Conservation (phyloP, 768 basidiomycete species). For the Dioszegia hungarica region DNA sequence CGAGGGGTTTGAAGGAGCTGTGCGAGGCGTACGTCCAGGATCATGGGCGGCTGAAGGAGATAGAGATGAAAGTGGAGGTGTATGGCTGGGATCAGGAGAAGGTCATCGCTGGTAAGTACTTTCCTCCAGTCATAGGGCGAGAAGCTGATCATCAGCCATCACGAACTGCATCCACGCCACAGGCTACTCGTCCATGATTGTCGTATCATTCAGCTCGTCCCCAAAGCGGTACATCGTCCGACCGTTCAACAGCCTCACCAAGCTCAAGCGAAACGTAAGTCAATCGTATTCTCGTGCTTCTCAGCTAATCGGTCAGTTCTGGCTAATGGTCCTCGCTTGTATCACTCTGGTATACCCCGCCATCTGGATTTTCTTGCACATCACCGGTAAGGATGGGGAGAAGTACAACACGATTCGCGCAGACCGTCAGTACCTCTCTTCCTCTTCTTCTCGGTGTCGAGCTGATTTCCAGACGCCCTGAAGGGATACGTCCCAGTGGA, state of each 20-base stretch:
- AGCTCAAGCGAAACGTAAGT: conserved; percentile 1
- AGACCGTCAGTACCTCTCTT: background rate
- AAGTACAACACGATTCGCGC: background rate
- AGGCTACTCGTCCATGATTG: background rate
- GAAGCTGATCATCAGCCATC: background rate
- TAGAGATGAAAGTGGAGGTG: conserved; percentile 3
- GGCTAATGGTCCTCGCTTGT: conserved; percentile 1
- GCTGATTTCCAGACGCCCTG: background rate
- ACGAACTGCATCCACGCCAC: conserved; percentile 2
- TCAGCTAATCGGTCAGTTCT: no score
- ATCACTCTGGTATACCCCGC: conserved; percentile 1
- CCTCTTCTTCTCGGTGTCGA: no score
- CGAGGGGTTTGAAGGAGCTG: background rate
- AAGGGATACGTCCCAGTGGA: background rate
- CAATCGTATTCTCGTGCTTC: no score
- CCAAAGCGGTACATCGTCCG: conserved; percentile 1
- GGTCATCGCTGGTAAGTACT: background rate
- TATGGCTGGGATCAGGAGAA: conserved; percentile 3
- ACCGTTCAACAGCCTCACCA: background rate
- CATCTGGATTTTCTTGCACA: background rate
- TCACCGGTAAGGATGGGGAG: background rate
- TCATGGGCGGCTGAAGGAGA: background rate
- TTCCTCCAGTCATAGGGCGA: background rate
- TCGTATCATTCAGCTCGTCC: background rate
- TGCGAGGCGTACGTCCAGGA: background rate